Conservation (phyloP, 495 filamentous ascomycete species). For the Clavariopsis aquatica region DNA sequence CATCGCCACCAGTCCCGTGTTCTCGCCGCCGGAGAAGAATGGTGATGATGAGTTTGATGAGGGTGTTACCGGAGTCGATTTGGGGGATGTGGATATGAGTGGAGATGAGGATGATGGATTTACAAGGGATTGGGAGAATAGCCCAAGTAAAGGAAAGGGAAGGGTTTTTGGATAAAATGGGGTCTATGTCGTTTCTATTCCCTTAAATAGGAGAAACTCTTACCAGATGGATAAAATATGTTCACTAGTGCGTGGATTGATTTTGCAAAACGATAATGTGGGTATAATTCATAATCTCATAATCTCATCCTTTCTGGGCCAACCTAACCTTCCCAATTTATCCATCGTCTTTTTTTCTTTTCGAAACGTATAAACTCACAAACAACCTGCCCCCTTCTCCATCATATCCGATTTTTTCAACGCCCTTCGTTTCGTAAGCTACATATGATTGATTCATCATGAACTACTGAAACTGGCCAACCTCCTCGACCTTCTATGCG, state of each 20-base stretch:
- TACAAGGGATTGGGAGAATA: constrained; percentile 21
- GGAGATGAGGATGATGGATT: constrained; percentile 21
- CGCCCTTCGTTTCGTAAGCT: no score
- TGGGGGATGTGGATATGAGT: constrained; percentile 28
- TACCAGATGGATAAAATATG: neutral
- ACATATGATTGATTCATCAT: no score
- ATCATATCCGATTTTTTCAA: no score
- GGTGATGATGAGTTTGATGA: constrained; percentile 24
- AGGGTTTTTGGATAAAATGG: neutral
- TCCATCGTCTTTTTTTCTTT: neutral
- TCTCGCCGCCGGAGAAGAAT: neutral
- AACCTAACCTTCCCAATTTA: neutral
- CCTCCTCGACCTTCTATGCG: constrained; percentile 1
- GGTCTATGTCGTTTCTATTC: no score
- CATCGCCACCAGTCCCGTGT: constrained; percentile 71
- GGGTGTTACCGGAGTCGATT: constrained; percentile 32
- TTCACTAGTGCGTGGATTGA: neutral
- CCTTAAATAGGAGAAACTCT: no score
- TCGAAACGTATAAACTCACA: neutral
- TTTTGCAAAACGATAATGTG: neutral
- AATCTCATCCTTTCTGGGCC: neutral
- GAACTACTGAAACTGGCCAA: neutral
- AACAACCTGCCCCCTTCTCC: neutral
- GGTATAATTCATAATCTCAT: neutral
- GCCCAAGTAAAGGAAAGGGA: constrained; percentile 16